Base-by-base conservation (phyloP, 768 basidiomycete species). In the Mrakia blollopis region DNA sequence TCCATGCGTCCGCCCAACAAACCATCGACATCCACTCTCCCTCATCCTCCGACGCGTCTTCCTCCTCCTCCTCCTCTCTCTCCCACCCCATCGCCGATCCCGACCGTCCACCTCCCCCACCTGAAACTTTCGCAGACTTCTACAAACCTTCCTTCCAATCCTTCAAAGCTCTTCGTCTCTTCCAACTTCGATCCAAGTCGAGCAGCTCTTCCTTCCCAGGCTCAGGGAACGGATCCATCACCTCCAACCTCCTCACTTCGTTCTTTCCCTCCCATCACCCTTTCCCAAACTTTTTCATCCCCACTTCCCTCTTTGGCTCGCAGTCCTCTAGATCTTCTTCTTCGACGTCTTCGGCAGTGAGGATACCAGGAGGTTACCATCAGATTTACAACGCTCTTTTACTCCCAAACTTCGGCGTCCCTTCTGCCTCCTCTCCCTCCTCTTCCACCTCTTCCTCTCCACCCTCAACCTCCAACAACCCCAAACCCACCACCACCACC, bases 261-360 rank as follows among this genome's bases (percentile, higher is more conserved):
- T 68, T 68, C 37, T 68, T 68, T 39, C 65, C 37, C 39, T 68
- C 65, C 35, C 65, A 68, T 23, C 65, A 68, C 10, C 39, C 21
- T 7, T 39, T 68, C 37, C 39, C 65, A 1, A 39, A 35, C 25
- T 68, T 68, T 23, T 68, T 68, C 65, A 39, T 68, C 35, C 65
- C 65, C 1, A 39, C 14, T 4, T 44, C 37, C 9, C 65, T 68
- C 37, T 68, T 68, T 39, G 16, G 18, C 39, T 41, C 65, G 1
- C 35, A 18, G 1, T 39, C 35, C 65, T 68, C 65, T 5, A 13
- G 57, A 7, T 37, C 63, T 0, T 37, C 63, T 1, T 65, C 65
- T 9, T 39, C 65, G 9, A 25, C 65, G 3, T 68, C 65, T 6
- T n/a, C 65, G 7, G 14, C 65, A 9, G 35, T 23, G 10, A 39